phyloP scores from a whole-genome alignment of 2,329 filamentous ascomycete genomes.

The Phaeosphaeria sp. region DNA sequence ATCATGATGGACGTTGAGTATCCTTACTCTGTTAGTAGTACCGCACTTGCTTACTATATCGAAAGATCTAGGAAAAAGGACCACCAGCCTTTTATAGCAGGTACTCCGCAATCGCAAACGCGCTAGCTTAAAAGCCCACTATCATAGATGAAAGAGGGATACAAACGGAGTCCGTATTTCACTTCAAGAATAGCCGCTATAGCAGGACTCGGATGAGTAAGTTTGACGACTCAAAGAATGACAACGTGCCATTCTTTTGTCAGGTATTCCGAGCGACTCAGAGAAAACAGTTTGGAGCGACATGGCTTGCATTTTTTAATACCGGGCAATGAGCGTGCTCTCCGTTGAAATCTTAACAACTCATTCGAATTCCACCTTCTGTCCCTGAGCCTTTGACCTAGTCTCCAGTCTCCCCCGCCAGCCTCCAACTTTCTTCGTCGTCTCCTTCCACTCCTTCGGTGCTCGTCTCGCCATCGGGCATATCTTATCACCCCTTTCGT shows the following conservation, averaged over 20 bases:
- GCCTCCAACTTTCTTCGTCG: slow-evolving; percentile 1
- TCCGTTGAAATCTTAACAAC: background rate
- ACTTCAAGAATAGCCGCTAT: too few species aligned
- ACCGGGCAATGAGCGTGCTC: background rate
- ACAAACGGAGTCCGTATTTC: too few species aligned
- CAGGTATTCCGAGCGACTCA: too few species aligned
- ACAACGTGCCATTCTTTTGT: too few species aligned
- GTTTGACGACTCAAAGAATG: too few species aligned
- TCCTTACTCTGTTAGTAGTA: background rate
- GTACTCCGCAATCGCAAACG: background rate
- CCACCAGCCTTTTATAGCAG: background rate
- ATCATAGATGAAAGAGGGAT: too few species aligned
- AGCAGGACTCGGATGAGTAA: too few species aligned
- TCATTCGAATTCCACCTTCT: slow-evolving; percentile 10
- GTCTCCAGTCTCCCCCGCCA: background rate
- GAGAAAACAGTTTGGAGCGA: too few species aligned
- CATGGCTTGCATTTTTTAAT: too few species aligned
- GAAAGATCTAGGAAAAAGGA: background rate
- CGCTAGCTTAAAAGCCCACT: too few species aligned
- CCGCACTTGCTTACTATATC: background rate
- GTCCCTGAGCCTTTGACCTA: background rate
- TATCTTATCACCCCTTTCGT: slow-evolving; percentile 8
- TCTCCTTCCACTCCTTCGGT: background rate
- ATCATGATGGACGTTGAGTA: background rate
- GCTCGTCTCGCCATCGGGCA: slow-evolving; percentile 8